Base-by-base conservation (phyloP, 2,329 filamentous ascomycete genomes). In the Fusarium sp. region DNA sequence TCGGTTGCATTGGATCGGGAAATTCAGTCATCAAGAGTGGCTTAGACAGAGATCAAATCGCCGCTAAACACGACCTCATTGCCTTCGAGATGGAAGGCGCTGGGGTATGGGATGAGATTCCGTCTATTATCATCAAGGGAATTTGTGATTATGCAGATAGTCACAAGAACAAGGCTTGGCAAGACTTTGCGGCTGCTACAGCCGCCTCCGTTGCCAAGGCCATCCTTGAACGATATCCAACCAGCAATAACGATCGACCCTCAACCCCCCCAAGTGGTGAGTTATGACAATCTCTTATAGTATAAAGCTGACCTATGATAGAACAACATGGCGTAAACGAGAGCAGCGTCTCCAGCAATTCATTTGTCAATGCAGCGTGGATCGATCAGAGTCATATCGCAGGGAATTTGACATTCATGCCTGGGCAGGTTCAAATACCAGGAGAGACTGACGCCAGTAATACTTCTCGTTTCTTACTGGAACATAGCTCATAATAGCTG, bases 1-100 rank as follows among this genome's bases (percentile, higher is more conserved):
- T 32, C 0, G 59, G 33, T 11, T 18, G 65, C 0, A 75, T 84
- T 4, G 82, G 76, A 1, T 83, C 82, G 0, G 81, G 76, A 6
- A 77, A 84, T 30, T 70, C 62, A 14, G 79, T 84, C 0, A 80
- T 85, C 56, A 83, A 80, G 46, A 78, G 76, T 10, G 80, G 77
- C 6, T 27, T 67, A 2, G 64, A 78, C 6, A 75, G 83, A 8
- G 82, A 84, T 48, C 17, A 49, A 1, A 63, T 83, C 12, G 75
- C 79, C 2, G 23, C 35, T 3, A 7, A 42, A 40, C 46, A 73
- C 0, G 11, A 53, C 1, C 50, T 77, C 0, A 74, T 80, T 11
- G 78, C 57, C 1, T 71, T 71, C 8, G 80, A 81, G 48, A 81
- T 79, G 79, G 80, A 81, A 49, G 76, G 77, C 0, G 78, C 79